Conservation (phyloP, 2,329 filamentous ascomycete species). For the Catunica adiposa region DNA sequence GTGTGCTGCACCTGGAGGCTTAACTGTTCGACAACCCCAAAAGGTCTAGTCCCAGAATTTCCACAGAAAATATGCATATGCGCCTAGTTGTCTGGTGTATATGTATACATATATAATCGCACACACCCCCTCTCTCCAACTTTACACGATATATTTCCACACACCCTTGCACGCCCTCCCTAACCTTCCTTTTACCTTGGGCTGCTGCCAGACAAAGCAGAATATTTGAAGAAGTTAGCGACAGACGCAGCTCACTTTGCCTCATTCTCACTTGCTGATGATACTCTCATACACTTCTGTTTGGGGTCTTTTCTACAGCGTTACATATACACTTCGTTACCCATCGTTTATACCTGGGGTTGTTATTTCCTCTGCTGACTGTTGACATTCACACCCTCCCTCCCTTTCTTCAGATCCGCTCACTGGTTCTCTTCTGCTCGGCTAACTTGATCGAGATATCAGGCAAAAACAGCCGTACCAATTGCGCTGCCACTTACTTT, state of each 20-base stretch:
- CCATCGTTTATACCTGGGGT: not conserved
- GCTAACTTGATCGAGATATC: constrained; percentile 1
- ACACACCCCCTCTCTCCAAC: not conserved
- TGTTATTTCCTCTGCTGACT: not conserved
- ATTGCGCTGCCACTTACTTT: constrained; percentile 1
- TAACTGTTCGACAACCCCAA: not conserved
- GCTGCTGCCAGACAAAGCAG: not conserved
- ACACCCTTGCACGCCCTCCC: not conserved
- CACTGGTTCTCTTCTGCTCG: not conserved
- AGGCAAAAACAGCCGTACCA: constrained; percentile 1
- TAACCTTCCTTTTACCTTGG: not conserved
- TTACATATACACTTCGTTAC: too few relatives aligned
- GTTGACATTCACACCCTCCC: constrained; percentile 1
- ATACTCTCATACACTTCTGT: not conserved
- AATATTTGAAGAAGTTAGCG: not conserved
- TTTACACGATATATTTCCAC: not conserved
- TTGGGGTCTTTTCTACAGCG: not conserved
- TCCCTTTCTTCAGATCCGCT: not conserved
- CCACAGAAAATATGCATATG: not conserved
- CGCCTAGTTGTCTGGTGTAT: not conserved
- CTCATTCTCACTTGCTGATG: constrained; percentile 1
- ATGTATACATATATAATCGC: not conserved
- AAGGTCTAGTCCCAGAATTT: not conserved
- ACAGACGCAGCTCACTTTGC: constrained; percentile 2
- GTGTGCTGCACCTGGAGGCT: not conserved